A percentile compares a stretch with the other conserved stretches of the same genome.
Conservation (phyloP, 768 basidiomycete genomes). For the Boletus rubescentipes region DNA sequence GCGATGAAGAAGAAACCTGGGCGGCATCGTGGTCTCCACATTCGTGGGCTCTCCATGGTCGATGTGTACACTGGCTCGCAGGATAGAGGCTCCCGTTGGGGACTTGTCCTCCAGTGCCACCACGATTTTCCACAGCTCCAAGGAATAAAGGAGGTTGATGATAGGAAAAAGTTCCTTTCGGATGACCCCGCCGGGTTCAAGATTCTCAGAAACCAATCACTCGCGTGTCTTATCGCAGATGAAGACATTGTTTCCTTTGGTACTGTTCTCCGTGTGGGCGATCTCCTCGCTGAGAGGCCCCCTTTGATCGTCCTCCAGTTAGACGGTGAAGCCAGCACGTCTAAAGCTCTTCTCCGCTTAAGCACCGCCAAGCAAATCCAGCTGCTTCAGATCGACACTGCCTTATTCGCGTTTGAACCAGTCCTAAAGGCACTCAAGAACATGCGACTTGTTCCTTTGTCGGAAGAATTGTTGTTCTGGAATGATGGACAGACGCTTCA, state of each 20-base stretch:
- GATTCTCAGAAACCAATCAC: constrained; percentile 53
- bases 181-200: constrained; percentile 36
- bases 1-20: constrained; percentile 43
- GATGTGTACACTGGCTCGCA: constrained; percentile 38
- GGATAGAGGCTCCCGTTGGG: constrained; percentile 39
- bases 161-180: constrained; percentile 39
- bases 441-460: constrained; percentile 46
- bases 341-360: constrained; percentile 42
- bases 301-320: constrained; percentile 58
- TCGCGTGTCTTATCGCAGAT: constrained; percentile 53
- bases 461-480: constrained; percentile 58
- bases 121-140: constrained; percentile 39
- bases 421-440: constrained; percentile 58
- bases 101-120: constrained; percentile 38
- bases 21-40: constrained; percentile 36
- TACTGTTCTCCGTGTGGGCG: constrained; percentile 54
- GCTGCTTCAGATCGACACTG: constrained; percentile 61
- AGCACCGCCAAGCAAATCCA: constrained; percentile 36
- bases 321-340: constrained; percentile 42
- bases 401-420: constrained; percentile 63
- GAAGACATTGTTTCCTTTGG: constrained; percentile 52
- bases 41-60: constrained; percentile 39
- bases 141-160: constrained; percentile 25
- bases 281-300: constrained; percentile 43
- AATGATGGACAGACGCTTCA: constrained; percentile 26